These are phyloP conservation scores for Amanita brunnescens DNA, from an alignment of 768 basidiomycete genomes.

Conservation along the genomic window DNA sequence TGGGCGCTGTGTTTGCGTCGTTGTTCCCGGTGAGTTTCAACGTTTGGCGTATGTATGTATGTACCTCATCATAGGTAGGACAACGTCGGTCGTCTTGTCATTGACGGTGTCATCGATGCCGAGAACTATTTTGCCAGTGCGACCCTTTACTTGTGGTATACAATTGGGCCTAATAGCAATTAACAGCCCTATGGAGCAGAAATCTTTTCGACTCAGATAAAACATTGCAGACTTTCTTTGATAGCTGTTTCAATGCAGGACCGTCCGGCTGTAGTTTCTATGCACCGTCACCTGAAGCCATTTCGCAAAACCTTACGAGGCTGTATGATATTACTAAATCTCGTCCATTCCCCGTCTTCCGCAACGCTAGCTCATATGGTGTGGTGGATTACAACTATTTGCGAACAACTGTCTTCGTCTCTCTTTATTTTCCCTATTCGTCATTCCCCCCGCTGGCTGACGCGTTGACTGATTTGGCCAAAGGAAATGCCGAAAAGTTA, in stretches of 20 bases:
- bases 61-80: conserved; percentile 9
- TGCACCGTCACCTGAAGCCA: conserved; percentile 24
- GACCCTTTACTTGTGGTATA: too few relatives aligned
- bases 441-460: conserved; percentile 25
- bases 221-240: conserved; percentile 26
- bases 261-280: conserved; percentile 28
- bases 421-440: conserved; percentile 28
- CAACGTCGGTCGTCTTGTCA: too few relatives aligned
- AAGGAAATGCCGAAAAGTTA: conserved; percentile 21
- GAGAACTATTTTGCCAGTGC: too few relatives aligned
- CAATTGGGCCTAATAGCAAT: too few relatives aligned
- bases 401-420: conserved; percentile 20
- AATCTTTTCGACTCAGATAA: too few relatives aligned
- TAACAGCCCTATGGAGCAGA: too few relatives aligned
- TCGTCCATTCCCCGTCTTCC: too few relatives aligned
- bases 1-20: conserved; percentile 17
- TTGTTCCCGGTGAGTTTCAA: conserved; percentile 13
- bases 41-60: neutral
- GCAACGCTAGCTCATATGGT: conserved; percentile 21
- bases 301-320: conserved; percentile 25
- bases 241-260: conserved; percentile 29
- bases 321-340: too few relatives aligned
- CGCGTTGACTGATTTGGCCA: conserved; percentile 25
- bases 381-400: conserved; percentile 27
- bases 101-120: too few relatives aligned